These are phyloP conservation scores for Sisymbrium altissimum DNA, from an alignment of 345 rosid species.

Conservation along the genomic window DNA sequence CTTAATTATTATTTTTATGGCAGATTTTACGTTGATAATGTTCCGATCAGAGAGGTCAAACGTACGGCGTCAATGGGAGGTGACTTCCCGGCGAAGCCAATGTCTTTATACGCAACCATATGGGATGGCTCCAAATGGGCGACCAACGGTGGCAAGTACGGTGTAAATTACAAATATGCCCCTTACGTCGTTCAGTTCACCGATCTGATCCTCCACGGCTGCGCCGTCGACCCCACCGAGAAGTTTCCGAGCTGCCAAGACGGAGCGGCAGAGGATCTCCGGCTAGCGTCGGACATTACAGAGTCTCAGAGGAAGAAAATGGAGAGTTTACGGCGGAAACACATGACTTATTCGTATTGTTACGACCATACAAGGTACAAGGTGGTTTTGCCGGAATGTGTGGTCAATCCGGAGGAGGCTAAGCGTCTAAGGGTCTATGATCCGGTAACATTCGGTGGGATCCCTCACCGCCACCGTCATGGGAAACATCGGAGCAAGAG, in stretches of 20 bases:
- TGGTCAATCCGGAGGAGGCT: slow-evolving; percentile 54
- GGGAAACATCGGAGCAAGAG: slow-evolving; percentile 41
- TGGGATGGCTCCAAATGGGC: slow-evolving; percentile 99
- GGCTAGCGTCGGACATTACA: slow-evolving; percentile 40
- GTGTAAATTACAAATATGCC: slow-evolving; percentile 84
- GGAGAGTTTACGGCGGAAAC: slow-evolving; percentile 67
- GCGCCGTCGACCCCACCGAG: slow-evolving; percentile 82
- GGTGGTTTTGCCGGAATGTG: slow-evolving; percentile 64
- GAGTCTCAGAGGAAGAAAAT: slow-evolving; percentile 51
- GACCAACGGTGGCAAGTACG: slow-evolving; percentile 91
- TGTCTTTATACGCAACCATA: slow-evolving; percentile 88
- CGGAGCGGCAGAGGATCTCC: slow-evolving; percentile 20
- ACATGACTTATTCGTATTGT: slow-evolving; percentile 94
- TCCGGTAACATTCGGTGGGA: slow-evolving; percentile 74
- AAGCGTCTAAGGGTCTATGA: slow-evolving; percentile 58
- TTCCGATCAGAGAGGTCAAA: slow-evolving; percentile 78
- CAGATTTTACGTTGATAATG: slow-evolving; percentile 75
- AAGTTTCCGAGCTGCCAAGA: slow-evolving; percentile 45
- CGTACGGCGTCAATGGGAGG: slow-evolving; percentile 74
- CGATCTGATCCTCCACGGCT: slow-evolving; percentile 73
- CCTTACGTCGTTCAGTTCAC: slow-evolving; percentile 70
- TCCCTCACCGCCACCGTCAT: slow-evolving; percentile 38
- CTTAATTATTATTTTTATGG: not conserved
- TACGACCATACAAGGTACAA: slow-evolving; percentile 73
- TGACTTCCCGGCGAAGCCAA: slow-evolving; percentile 92